Percentiles rank a stretch among this genome's conserved stretches.
phyloP scores from a whole-genome alignment of 805 yeast species.

The Candida andamanensis region DNA sequence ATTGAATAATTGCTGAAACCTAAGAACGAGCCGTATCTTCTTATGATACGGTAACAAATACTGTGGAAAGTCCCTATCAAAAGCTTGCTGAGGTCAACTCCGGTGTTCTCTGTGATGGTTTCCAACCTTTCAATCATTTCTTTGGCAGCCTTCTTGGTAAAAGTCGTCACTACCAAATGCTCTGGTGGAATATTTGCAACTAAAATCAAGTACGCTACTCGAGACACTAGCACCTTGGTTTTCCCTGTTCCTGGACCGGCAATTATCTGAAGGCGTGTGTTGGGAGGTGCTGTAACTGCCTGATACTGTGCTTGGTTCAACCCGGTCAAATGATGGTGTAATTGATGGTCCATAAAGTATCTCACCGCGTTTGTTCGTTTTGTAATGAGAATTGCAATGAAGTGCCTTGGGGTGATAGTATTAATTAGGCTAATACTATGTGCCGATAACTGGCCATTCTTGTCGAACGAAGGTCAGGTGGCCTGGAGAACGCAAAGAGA shows the following conservation, averaged over 20 bases:
- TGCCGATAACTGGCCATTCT: constrained; percentile 17
- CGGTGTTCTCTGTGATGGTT: constrained; percentile 25
- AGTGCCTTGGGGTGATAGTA: no score
- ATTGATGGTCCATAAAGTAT: no score
- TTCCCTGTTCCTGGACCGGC: constrained; percentile 72
- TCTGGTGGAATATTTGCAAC: constrained; percentile 51
- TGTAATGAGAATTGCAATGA: no score
- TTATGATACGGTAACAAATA: constrained; percentile 59
- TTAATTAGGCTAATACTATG: no score
- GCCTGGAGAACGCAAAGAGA: constrained; percentile 34
- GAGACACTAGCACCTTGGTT: constrained; percentile 73
- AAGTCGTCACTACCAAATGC: constrained; percentile 77
- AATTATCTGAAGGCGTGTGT: constrained; percentile 42
- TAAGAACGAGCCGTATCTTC: constrained; percentile 47
- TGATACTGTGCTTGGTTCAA: constrained; percentile 37
- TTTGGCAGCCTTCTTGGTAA: constrained; percentile 86
- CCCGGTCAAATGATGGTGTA: no score
- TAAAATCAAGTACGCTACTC: constrained; percentile 68
- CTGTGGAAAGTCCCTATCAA: constrained; percentile 90
- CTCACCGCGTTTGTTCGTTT: no score
- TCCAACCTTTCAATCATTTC: constrained; percentile 70
- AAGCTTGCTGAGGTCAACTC: constrained; percentile 40
- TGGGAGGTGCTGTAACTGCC: constrained; percentile 40
- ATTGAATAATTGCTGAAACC: constrained; percentile 46
- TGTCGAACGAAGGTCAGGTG: constrained; percentile 6